These are phyloP conservation scores for Colletotrichum higginsianum DNA, from an alignment of 2,329 filamentous ascomycete genomes.

Conservation along the genomic window DNA sequence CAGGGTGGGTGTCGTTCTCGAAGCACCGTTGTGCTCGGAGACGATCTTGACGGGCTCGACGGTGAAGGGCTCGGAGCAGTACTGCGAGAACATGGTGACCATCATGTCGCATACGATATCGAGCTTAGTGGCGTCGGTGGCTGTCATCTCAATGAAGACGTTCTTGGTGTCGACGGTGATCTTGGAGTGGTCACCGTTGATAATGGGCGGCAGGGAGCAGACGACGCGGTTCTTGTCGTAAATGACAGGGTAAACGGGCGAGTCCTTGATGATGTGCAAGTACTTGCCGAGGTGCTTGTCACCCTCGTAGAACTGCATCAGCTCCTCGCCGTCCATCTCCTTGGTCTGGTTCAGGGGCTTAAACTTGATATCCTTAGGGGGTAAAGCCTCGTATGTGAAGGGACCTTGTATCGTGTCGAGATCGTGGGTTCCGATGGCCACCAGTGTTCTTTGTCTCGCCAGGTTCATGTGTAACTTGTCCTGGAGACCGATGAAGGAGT, in stretches of 20 bases:
- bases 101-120: constrained; percentile 97
- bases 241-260: constrained; percentile 95
- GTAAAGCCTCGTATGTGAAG: constrained; percentile 94
- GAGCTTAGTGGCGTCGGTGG: constrained; percentile 94
- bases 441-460: constrained; percentile 90
- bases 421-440: constrained; percentile 98
- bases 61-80: constrained; percentile 90
- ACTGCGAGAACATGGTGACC: constrained; percentile 96
- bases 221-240: constrained; percentile 90
- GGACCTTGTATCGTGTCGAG: constrained; percentile 93
- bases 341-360: constrained; percentile 91
- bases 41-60: constrained; percentile 94
- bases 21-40: constrained; percentile 90
- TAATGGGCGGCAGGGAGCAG: constrained; percentile 96
- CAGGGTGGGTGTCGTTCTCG: constrained; percentile 85
- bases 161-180: constrained; percentile 93
- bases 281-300: constrained; percentile 93
- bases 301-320: constrained; percentile 96
- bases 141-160: constrained; percentile 97
- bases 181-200: constrained; percentile 97
- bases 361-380: constrained; percentile 94
- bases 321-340: constrained; percentile 86
- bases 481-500: constrained; percentile 97
- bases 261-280: constrained; percentile 94
- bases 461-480: constrained; percentile 98